Evolutionary conservation across 371 early-diverging fungal species (phyloP).

Genomic region (Funneliformis caledonium): DNA sequence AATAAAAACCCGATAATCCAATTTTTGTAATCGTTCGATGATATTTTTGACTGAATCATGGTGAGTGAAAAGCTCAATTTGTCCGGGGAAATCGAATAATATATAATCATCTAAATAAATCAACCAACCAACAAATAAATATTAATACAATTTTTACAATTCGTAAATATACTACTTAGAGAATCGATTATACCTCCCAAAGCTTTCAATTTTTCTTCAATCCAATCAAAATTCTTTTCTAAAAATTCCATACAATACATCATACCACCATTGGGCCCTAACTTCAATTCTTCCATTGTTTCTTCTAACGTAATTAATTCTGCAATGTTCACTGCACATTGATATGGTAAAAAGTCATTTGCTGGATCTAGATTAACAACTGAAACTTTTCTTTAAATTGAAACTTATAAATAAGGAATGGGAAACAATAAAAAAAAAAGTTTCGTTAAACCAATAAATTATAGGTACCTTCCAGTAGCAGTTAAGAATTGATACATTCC

Average conservation of each 20-base stretch:
- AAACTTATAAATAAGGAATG: neutral
- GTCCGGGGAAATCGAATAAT: conserved; percentile 99
- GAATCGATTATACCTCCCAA: conserved; percentile 58
- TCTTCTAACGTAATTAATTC: conserved; percentile 96
- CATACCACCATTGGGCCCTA: conserved; percentile 99
- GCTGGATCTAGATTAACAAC: conserved; percentile 99
- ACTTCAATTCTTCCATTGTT: conserved; percentile 91
- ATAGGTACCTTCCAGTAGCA: conserved; percentile 71
- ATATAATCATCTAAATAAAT: conserved; percentile 76
- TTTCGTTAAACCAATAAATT: neutral
- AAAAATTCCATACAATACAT: conserved; percentile 96
- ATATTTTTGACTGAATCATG: conserved; percentile 83
- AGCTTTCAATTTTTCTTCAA: conserved; percentile 79
- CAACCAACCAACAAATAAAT: neutral
- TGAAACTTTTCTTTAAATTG: conserved; percentile 67
- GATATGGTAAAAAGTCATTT: conserved; percentile 86
- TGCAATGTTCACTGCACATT: conserved; percentile 87
- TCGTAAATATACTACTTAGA: conserved; percentile 42
- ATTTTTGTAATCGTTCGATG: conserved; percentile 74
- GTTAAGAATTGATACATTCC: conserved; percentile 90
- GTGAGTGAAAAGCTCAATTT: conserved; percentile 98
- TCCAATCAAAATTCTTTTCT: conserved; percentile 93
- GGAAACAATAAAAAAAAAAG: neutral
- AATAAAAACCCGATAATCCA: conserved; percentile 69
- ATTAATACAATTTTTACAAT: neutral